Conservation (phyloP, 495 filamentous ascomycete genomes). For the Hypomontagnella monticulosa region DNA sequence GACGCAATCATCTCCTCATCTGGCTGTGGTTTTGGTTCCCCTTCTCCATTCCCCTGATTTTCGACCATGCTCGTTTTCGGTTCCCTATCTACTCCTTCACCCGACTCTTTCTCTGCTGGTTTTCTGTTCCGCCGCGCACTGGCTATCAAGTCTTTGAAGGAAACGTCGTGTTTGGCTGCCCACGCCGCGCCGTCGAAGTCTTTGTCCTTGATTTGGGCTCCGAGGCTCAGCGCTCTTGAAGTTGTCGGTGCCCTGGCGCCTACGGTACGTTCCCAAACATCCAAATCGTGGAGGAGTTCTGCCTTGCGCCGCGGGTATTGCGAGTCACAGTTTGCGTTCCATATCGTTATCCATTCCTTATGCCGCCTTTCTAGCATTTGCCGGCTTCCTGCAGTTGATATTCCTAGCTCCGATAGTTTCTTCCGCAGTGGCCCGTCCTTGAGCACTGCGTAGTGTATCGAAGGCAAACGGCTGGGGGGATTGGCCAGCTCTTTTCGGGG, state of each 20-base stretch:
- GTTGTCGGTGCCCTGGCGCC: slow-evolving; percentile 56
- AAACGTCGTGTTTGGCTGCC: slow-evolving; percentile 72
- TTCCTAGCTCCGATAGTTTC: slow-evolving; percentile 84
- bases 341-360: slow-evolving; percentile 92
- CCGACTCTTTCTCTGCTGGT: slow-evolving; percentile 43
- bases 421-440: slow-evolving; percentile 79
- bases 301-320: slow-evolving; percentile 71
- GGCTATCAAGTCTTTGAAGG: slow-evolving; percentile 80
- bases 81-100: neutral
- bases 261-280: slow-evolving; percentile 84
- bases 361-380: slow-evolving; percentile 79
- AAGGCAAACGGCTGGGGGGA: slow-evolving; percentile 68
- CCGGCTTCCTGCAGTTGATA: slow-evolving; percentile 73
- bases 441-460: slow-evolving; percentile 81
- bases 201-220: slow-evolving; percentile 71
- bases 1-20: slow-evolving; percentile 28
- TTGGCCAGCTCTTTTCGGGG: slow-evolving; percentile 24
- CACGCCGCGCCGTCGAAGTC: slow-evolving; percentile 84
- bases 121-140: slow-evolving; percentile 65
- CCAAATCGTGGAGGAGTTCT: slow-evolving; percentile 79
- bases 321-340: slow-evolving; percentile 96
- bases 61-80: neutral
- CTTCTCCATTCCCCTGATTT: neutral
- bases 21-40: slow-evolving; percentile 6
- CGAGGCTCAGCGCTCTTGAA: slow-evolving; percentile 42